Percentiles rank a stretch among this genome's conserved stretches.
phyloP scores from a whole-genome alignment of 371 early-diverging fungal genomes.

The Nematocida minor region DNA sequence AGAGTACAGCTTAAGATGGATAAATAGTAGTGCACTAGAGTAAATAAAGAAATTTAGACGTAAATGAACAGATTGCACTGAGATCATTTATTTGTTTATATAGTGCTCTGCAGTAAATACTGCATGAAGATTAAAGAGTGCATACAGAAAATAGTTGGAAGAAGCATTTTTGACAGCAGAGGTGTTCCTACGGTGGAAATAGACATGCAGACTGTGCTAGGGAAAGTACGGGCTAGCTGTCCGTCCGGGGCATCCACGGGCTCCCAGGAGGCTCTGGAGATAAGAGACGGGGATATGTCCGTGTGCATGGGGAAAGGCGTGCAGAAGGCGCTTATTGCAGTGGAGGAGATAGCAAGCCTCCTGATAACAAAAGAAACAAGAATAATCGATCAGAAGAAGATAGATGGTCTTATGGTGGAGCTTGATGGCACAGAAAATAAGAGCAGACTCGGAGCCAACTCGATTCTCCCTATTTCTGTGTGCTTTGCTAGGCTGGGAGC shows the following conservation, averaged over 20 bases:
- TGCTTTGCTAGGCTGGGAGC: conserved; percentile 90
- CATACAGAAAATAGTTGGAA: conserved; percentile 66
- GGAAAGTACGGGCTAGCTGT: conserved; percentile 78
- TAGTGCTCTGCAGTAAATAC: neutral
- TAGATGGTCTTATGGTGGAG: conserved; percentile 79
- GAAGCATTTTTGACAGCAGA: conserved; percentile 94
- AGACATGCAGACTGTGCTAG: conserved; percentile 78
- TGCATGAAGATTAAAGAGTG: conserved; percentile 24
- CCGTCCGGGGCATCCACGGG: conserved; percentile 98
- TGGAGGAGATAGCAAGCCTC: conserved; percentile 76
- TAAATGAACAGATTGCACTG: too few species aligned
- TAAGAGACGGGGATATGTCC: conserved; percentile 73
- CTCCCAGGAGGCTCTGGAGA: conserved; percentile 91
- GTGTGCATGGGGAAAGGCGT: conserved; percentile 88
- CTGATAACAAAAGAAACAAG: conserved; percentile 69
- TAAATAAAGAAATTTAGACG: too few species aligned
- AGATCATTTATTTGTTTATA: neutral
- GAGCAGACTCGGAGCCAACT: conserved; percentile 81
- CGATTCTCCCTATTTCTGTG: conserved; percentile 88
- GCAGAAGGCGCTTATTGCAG: conserved; percentile 78
- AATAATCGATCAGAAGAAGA: conserved; percentile 74
- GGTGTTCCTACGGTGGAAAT: conserved; percentile 97
- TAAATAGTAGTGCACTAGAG: too few species aligned
- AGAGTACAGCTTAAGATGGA: too few species aligned
- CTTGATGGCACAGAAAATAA: conserved; percentile 89